phyloP scores from a whole-genome alignment of 106 monocot genomes.

The Dendrobium officinale region DNA sequence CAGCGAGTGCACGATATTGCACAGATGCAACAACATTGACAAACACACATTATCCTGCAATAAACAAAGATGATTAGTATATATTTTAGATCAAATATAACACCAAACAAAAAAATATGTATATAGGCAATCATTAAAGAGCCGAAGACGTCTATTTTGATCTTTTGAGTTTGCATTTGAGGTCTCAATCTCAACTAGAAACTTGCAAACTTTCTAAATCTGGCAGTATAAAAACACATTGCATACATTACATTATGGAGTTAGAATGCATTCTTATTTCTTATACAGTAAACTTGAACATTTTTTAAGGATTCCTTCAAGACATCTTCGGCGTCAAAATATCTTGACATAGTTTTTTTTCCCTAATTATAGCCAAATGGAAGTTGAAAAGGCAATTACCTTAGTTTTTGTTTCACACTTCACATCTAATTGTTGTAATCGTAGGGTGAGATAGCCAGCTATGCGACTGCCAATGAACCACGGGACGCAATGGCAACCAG shows the following conservation, averaged over 20 bases:
- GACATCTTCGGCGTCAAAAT: no score
- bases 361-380: neutral
- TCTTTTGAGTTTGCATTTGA: no score
- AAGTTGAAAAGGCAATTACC: constrained; percentile 16
- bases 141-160: no score
- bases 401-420: constrained; percentile 56
- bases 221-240: no score
- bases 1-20: constrained; percentile 63
- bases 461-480: constrained; percentile 39
- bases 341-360: no score
- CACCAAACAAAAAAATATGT: neutral
- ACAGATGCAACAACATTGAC: constrained; percentile 87
- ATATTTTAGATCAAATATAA: neutral
- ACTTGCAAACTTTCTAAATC: no score
- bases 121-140: neutral
- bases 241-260: no score
- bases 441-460: constrained; percentile 40
- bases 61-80: neutral
- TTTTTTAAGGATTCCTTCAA: no score
- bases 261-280: no score
- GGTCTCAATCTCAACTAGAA: no score
- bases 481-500: constrained; percentile 59
- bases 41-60: constrained; percentile 82
- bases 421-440: constrained; percentile 59
- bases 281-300: no score